These are phyloP conservation scores for Hemileccinum rubropunctum DNA, from an alignment of 768 basidiomycete genomes.

Conservation along the genomic window DNA sequence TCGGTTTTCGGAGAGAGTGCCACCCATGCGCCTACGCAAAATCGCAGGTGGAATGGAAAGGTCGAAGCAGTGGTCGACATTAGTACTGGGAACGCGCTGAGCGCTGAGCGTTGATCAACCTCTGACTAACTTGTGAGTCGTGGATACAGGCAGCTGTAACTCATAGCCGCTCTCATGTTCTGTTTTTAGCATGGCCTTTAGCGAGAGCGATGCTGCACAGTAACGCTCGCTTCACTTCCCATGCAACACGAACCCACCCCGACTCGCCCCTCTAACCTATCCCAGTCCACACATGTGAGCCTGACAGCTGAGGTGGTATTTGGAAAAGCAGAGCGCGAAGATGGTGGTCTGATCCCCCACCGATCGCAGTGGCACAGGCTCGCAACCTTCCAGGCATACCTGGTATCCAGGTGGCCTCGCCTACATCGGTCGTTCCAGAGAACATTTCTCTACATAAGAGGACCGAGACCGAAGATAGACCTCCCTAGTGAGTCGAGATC, in stretches of 20 bases:
- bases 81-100: too few species aligned
- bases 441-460: conserved; percentile 43
- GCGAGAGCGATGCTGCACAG: too few species aligned
- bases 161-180: too few species aligned
- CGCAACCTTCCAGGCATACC: conserved; percentile 4
- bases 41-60: too few species aligned
- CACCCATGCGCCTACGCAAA: too few species aligned
- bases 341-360: neutral
- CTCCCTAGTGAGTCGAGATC: conserved; percentile 39
- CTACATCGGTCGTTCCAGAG: conserved; percentile 12
- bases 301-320: neutral
- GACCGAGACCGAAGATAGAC: conserved; percentile 57
- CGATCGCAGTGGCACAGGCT: neutral
- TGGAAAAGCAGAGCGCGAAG: conserved; percentile 5
- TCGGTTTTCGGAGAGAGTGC: too few species aligned
- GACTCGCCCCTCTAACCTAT: neutral
- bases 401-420: conserved; percentile 17
- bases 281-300: conserved; percentile 14
- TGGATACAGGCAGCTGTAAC: too few species aligned
- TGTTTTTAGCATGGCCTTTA: too few species aligned
- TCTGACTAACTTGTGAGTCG: too few species aligned
- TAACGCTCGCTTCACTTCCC: neutral
- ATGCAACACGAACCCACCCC: conserved; percentile 12
- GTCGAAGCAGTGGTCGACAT: too few species aligned
- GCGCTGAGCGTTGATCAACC: too few species aligned